Evolutionary conservation across 2,329 filamentous ascomycete genomes (phyloP).

Genomic region (Saccharata proteae): DNA sequence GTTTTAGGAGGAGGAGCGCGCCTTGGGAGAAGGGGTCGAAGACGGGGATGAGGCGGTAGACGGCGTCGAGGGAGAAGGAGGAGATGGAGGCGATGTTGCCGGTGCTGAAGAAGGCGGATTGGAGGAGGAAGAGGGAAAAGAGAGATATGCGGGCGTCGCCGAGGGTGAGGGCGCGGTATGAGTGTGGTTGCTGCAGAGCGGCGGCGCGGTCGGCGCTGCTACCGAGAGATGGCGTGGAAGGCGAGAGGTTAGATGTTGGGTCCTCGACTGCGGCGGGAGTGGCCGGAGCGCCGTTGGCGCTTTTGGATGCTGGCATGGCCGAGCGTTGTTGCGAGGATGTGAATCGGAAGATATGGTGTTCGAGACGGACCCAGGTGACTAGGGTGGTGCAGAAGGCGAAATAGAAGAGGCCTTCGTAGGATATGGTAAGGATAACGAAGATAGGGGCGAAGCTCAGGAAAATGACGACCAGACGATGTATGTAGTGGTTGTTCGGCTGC

Average conservation of each 20-base stretch:
- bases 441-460: slow-evolving; percentile 88
- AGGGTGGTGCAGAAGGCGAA: slow-evolving; percentile 69
- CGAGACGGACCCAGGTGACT: slow-evolving; percentile 82
- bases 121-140: slow-evolving; percentile 90
- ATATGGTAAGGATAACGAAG: slow-evolving; percentile 93
- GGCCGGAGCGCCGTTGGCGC: too few species aligned
- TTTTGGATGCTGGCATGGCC: slow-evolving; percentile 5
- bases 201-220: too few species aligned
- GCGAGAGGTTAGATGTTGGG: too few species aligned
- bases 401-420: slow-evolving; percentile 95
- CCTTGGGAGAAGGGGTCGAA: slow-evolving; percentile 92
- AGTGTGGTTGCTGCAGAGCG: slow-evolving; percentile 16
- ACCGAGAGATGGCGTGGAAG: slow-evolving; percentile 23
- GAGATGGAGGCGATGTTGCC: slow-evolving; percentile 92
- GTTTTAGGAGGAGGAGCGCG: slow-evolving; percentile 73
- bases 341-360: slow-evolving; percentile 58
- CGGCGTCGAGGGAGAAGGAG: slow-evolving; percentile 85
- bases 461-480: slow-evolving; percentile 77
- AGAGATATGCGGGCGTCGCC: slow-evolving; percentile 80
- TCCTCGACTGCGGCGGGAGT: too few species aligned
- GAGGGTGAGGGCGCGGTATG: slow-evolving; percentile 58
- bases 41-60: slow-evolving; percentile 73
- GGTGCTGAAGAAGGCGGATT: slow-evolving; percentile 93
- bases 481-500: slow-evolving; percentile 73
- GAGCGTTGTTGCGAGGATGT: slow-evolving; percentile 13